These are phyloP conservation scores for Pichia scutulata DNA, from an alignment of 805 yeast species.

Conservation along the genomic window DNA sequence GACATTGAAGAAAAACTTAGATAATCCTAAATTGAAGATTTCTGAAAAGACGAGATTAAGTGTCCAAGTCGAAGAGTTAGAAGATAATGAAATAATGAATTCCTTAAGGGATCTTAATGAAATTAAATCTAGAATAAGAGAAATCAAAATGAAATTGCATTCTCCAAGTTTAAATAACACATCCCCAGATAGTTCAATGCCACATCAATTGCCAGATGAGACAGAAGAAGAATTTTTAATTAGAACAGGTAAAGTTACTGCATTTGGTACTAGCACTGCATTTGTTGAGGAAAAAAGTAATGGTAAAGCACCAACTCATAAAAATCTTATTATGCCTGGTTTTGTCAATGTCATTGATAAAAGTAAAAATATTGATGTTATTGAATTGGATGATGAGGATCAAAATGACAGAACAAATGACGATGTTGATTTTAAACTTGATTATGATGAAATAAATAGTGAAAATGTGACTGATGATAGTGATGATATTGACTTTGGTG, in stretches of 20 bases:
- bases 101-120: constrained; percentile 58
- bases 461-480: constrained; percentile 7
- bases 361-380: constrained; percentile 12
- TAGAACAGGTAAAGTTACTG: constrained; percentile 88
- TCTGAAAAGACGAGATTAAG: constrained; percentile 51
- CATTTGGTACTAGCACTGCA: constrained; percentile 68
- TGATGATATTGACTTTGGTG: constrained; percentile 11
- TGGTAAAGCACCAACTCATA: constrained; percentile 30
- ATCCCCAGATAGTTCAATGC: constrained; percentile 13
- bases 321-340: constrained; percentile 44
- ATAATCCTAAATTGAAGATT: constrained; percentile 50
- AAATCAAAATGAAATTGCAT: constrained; percentile 17
- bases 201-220: constrained; percentile 51
- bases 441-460: constrained; percentile 3
- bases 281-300: constrained; percentile 37
- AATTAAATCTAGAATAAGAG: constrained; percentile 35
- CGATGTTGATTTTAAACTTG: constrained; percentile 10
- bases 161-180: constrained; percentile 1
- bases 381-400: constrained; percentile 4
- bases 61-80: constrained; percentile 46
- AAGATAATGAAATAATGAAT: constrained; percentile 43
- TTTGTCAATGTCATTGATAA: constrained; percentile 21
- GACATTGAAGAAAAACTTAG: constrained; percentile 40
- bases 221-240: constrained; percentile 71
- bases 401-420: constrained; percentile 9